Evolutionary conservation across 208 protist species (phyloP).

Genomic region (Wallacemonas sp.): DNA sequence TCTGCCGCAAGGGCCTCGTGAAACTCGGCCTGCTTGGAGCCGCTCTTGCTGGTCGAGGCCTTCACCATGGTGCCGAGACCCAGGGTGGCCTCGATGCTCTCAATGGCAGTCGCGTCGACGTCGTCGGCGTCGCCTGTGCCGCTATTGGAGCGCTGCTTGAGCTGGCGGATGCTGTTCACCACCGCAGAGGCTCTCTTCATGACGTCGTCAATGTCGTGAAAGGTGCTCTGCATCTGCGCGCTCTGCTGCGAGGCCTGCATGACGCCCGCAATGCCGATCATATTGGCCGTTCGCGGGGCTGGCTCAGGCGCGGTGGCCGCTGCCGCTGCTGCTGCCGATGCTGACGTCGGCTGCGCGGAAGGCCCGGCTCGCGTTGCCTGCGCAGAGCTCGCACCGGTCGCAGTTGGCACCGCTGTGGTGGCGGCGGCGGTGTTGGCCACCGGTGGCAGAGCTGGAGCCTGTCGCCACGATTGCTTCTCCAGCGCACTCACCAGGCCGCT

Average conservation of each 20-base stretch:
- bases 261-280: conserved; percentile 77
- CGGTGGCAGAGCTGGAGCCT: neutral
- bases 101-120: conserved; percentile 46
- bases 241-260: conserved; percentile 58
- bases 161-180: conserved; percentile 60
- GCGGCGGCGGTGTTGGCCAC: neutral
- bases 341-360: neutral
- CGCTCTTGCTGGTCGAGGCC: conserved; percentile 21
- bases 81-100: conserved; percentile 87
- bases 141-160: conserved; percentile 49
- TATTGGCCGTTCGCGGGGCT: conserved; percentile 34
- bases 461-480: conserved; percentile 41
- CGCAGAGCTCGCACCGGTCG: neutral
- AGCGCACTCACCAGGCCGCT: conserved; percentile 39
- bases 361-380: conserved; percentile 4
- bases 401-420: neutral
- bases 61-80: conserved; percentile 65
- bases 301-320: neutral
- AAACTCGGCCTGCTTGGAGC: conserved; percentile 32
- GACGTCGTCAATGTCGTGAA: conserved; percentile 84
- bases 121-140: conserved; percentile 27
- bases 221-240: conserved; percentile 47
- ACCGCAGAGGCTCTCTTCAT: conserved; percentile 81
- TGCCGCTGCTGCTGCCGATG: neutral
- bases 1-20: conserved; percentile 65